Base-by-base conservation (phyloP, 108 stramenopile genomes). In the Cylindrotheca closterium region DNA sequence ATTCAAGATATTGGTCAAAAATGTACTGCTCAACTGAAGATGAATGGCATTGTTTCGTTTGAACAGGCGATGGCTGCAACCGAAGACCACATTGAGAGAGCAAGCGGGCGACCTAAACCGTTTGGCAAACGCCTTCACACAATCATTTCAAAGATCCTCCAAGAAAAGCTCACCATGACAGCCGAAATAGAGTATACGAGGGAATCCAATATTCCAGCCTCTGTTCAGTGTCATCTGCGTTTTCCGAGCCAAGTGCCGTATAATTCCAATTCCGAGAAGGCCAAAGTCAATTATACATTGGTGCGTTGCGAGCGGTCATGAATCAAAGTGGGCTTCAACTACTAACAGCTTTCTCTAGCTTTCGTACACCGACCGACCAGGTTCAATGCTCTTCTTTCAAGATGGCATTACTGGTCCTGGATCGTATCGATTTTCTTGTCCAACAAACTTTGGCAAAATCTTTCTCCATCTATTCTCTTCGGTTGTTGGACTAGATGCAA, bases 301-400 rank as follows among this genome's bases (percentile, higher is more conserved):
- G 66, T 56, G 57, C 1, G 66, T 57, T 25, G 19, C 17, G 21
- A 4, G 34, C 37, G 59, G 37, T 18, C 51, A 28, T 32, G 32
- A 22, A 49, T 8, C 3, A 0, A 18, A 17, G 10, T n/a, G 18
- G 5, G 18, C 4, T 17, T 25, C 49, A 52, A n/a, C 19, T 8
- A 4, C 22, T 26, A 18, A 49, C 24, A 46, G 58, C 27, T 50
- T 63, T 21, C 85, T 80, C 18, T 76, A 93, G 30, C 24, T 88
- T 22, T 87, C 82, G 0, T 90, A 78, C 63, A 81, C 90, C 5
- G 90, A 96, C 54, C 37, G 70, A 24, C 70, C 92, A 26, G 79
- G 79, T 8, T 78, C 88, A 3, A 70, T 77, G 30, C 54, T 92
- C n/a, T 47, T 85, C 18, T 86, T 70, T 49, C 65, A 69, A 47